A percentile compares a stretch with the other conserved stretches of the same genome.
phyloP scores from a whole-genome alignment of 208 protist species.

The Jaenimonas drosophilae region DNA sequence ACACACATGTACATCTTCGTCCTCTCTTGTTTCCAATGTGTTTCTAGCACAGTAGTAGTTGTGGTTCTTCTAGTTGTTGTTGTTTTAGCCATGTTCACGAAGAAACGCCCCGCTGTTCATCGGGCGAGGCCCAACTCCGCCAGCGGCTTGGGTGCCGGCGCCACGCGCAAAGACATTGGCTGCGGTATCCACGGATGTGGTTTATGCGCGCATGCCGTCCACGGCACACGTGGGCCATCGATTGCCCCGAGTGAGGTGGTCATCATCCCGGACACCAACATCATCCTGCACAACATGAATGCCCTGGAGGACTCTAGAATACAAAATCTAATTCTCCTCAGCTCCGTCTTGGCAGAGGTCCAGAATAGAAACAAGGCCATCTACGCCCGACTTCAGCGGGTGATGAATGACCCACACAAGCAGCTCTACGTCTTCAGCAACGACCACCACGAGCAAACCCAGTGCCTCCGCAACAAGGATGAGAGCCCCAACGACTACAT shows the following conservation, averaged over 20 bases:
- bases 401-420: conserved; percentile 57
- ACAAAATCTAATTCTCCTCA: conserved; percentile 82
- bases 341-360: conserved; percentile 86
- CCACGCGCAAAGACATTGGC: conserved; percentile 75
- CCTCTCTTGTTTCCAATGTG: conserved; percentile 6
- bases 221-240: conserved; percentile 12
- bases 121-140: conserved; percentile 4
- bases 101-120: conserved; percentile 46
- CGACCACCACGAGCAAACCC: conserved; percentile 86
- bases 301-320: conserved; percentile 66
- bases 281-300: conserved; percentile 92
- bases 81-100: conserved; percentile 56
- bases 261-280: conserved; percentile 86
- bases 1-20: conserved; percentile 3
- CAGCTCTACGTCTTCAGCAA: conserved; percentile 90
- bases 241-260: conserved; percentile 20
- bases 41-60: background rate
- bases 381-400: conserved; percentile 73
- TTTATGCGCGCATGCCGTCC: conserved; percentile 22
- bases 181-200: conserved; percentile 56
- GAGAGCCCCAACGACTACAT: conserved; percentile 87
- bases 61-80: background rate
- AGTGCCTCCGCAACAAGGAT: conserved; percentile 41
- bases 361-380: conserved; percentile 84
- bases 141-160: conserved; percentile 8